Percentiles rank a stretch among this genome's conserved stretches.
Evolutionary conservation across 1,284 basidiomycete genomes (phyloP).

Genomic region (Leccinum solheimii): DNA sequence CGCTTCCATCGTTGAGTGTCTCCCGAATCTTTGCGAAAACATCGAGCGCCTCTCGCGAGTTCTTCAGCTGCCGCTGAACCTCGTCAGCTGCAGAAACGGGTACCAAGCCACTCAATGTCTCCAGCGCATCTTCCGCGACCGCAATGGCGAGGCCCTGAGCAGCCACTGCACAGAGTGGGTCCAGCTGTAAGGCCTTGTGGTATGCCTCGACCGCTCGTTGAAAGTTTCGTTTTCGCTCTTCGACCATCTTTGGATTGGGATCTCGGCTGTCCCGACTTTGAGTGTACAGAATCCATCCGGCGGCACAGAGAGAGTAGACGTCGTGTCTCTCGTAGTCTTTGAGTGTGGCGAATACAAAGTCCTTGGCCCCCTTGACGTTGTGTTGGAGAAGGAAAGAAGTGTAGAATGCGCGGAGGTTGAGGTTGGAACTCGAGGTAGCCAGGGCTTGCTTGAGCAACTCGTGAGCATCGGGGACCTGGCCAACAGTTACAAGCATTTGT

Average conservation of each 20-base stretch:
- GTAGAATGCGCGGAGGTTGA: slow-evolving; percentile 85
- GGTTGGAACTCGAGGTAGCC: slow-evolving; percentile 64
- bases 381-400: slow-evolving; percentile 84
- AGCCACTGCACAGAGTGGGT: slow-evolving; percentile 84
- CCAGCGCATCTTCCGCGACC: slow-evolving; percentile 85
- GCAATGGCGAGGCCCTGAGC: slow-evolving; percentile 93
- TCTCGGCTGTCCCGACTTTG: slow-evolving; percentile 80
- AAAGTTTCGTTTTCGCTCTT: slow-evolving; percentile 78
- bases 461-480: slow-evolving; percentile 78
- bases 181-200: slow-evolving; percentile 82
- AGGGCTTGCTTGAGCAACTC: slow-evolving; percentile 86
- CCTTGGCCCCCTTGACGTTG: slow-evolving; percentile 72
- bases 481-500: slow-evolving; percentile 67
- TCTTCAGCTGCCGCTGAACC: slow-evolving; percentile 59
- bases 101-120: slow-evolving; percentile 55
- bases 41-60: slow-evolving; percentile 81
- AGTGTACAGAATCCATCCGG: slow-evolving; percentile 82
- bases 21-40: slow-evolving; percentile 89
- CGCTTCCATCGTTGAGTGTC: slow-evolving; percentile 79
- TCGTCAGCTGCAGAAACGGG: slow-evolving; percentile 59
- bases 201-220: slow-evolving; percentile 85
- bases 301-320: slow-evolving; percentile 87
- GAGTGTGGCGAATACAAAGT: slow-evolving; percentile 83
- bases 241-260: slow-evolving; percentile 52
- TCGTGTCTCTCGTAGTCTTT: slow-evolving; percentile 84